These are phyloP conservation scores for Picochlorum sp. DNA, from an alignment of 139 green algal species.

Conservation along the genomic window DNA sequence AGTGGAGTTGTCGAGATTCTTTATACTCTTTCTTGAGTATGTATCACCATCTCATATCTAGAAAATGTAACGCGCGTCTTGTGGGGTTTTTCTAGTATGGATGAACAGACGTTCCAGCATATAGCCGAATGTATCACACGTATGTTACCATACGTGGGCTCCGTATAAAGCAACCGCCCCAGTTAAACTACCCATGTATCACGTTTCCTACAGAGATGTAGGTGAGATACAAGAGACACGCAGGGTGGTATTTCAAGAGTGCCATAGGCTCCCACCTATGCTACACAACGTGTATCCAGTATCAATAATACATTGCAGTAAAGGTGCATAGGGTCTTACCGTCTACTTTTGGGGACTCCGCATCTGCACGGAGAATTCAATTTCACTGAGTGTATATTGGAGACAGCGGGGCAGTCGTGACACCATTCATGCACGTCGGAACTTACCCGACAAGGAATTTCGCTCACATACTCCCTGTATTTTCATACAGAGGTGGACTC, in stretches of 20 bases:
- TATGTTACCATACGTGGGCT: too few relatives aligned
- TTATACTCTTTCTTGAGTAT: too few relatives aligned
- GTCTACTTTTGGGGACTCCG: slow-evolving; percentile 27
- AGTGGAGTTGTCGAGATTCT: too few relatives aligned
- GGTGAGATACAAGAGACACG: slow-evolving; percentile 10
- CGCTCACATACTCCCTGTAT: slow-evolving; percentile 22
- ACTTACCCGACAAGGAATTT: slow-evolving; percentile 39
- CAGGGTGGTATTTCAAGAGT: slow-evolving; percentile 16
- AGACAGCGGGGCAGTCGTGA: slow-evolving; percentile 25
- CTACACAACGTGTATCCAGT: slow-evolving; percentile 6
- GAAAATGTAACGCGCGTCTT: too few relatives aligned
- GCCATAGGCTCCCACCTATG: slow-evolving; percentile 11
- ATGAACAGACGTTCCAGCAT: too few relatives aligned
- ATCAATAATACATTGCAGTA: slow-evolving; percentile 4
- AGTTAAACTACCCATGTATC: slow-evolving; percentile 19
- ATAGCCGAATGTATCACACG: too few relatives aligned
- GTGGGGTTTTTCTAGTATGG: too few relatives aligned
- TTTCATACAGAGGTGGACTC: slow-evolving; percentile 24
- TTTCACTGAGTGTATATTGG: slow-evolving; percentile 29
- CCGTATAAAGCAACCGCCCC: not conserved
- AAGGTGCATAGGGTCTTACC: slow-evolving; percentile 29
- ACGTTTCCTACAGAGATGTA: not conserved
- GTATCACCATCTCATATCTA: too few relatives aligned
- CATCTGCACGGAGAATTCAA: slow-evolving; percentile 31
- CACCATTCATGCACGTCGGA: slow-evolving; percentile 18